Evolutionary conservation across 2,329 filamentous ascomycete genomes (phyloP), one percentile per base, ranked within the genome.

Genomic region (Aspergillus sp.): DNA sequence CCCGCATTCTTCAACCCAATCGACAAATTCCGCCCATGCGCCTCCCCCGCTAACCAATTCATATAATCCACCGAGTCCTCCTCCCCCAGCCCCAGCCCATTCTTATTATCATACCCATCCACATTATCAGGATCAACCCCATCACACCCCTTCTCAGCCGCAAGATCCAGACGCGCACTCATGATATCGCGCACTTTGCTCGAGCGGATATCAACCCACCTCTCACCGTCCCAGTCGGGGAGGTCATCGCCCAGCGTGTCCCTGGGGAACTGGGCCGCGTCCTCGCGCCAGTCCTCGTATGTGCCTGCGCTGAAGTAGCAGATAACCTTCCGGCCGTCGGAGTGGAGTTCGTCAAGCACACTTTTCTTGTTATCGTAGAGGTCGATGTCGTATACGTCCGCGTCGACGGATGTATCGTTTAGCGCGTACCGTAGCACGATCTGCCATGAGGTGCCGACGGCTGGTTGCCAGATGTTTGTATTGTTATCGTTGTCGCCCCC

Each of bases 231-330:
- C 88, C 89, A 91, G 4, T 84, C 87, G 11, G 84, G 78, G 5
- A 91, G 74, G 6, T 73, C 71, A 3, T 80, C 79, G 19, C 88
- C 88, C 43, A 86, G 69, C 62, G 90, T 88, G 0, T 73, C 69
- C 1, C 76, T 61, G 7, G 75, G 67, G 67, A 90, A 90, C 5
- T 82, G 65, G 31, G 67, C 68, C 17, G 80, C 78, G 68, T 91
- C 89, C 1, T 79, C 73, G 3, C 88, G 81, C 76, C 81, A 84
- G 52, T 84, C 69, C 72, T 91, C 89, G 64, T 82, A 90, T 7
- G 84, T 87, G 1, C 89, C 89, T 0, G 87, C 87, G 52, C 85
- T 88, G 76, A 91, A 91, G 74, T 91, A 91, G 77, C 89, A 91
- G 58, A 91, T 87, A 54, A 90, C 83, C 60, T 83, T 85, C 67